Percentiles rank a stretch among this genome's conserved stretches.
Evolutionary conservation across 1,284 basidiomycete genomes (phyloP).

Genomic region (Heterobasidion annosum): DNA sequence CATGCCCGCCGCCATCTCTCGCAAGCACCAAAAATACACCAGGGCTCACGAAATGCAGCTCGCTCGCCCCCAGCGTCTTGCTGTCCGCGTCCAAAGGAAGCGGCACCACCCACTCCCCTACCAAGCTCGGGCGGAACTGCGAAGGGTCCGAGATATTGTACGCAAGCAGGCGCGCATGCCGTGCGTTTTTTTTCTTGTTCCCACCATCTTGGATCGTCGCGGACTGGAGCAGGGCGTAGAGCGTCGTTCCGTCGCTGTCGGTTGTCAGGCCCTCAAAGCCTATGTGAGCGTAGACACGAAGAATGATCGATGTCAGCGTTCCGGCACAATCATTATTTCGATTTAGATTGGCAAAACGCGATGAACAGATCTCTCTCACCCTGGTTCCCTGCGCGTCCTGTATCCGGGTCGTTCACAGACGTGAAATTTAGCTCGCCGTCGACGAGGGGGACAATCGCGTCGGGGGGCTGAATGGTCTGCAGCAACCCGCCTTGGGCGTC

Average conservation of each 20-base stretch:
- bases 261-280: constrained; percentile 61
- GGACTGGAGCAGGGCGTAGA: constrained; percentile 57
- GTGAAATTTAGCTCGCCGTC: constrained; percentile 50
- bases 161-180: constrained; percentile 48
- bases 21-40: constrained; percentile 50
- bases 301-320: not conserved
- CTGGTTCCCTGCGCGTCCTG: constrained; percentile 39
- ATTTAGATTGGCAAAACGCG: not conserved
- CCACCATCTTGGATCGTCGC: constrained; percentile 62
- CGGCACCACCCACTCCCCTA: constrained; percentile 57
- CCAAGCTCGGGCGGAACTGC: constrained; percentile 22
- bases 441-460: constrained; percentile 38
- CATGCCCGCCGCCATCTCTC: constrained; percentile 54
- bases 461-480: constrained; percentile 51
- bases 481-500: constrained; percentile 36
- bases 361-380: constrained; percentile 19
- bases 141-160: constrained; percentile 36
- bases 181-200: constrained; percentile 30
- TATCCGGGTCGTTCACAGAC: constrained; percentile 36
- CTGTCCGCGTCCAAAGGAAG: constrained; percentile 44
- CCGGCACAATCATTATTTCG: not conserved
- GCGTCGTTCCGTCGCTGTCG: constrained; percentile 34
- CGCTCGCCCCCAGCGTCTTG: constrained; percentile 45
- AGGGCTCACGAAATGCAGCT: constrained; percentile 46
- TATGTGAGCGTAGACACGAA: constrained; percentile 11